Percentiles rank a stretch among this genome's conserved stretches.
phyloP scores from a whole-genome alignment of 768 basidiomycete genomes.

The Galerina marginata region DNA sequence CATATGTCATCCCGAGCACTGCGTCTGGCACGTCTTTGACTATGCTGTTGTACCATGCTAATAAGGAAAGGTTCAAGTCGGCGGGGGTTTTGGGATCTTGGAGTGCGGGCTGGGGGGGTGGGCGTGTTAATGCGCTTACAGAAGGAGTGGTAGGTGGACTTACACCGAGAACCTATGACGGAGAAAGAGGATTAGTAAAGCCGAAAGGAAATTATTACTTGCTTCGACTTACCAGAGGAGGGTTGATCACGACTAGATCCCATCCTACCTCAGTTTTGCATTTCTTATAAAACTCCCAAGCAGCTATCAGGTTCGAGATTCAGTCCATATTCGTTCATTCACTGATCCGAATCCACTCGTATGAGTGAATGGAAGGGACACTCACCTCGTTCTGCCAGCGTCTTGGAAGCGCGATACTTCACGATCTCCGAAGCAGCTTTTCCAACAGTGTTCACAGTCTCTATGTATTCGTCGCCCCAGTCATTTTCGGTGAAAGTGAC shows the following conservation, averaged over 20 bases:
- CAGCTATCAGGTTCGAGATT: constrained; percentile 33
- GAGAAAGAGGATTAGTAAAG: not conserved
- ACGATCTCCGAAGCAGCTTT: constrained; percentile 33
- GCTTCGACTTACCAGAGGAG: constrained; percentile 38
- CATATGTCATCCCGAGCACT: constrained; percentile 3
- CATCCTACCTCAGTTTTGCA: constrained; percentile 49
- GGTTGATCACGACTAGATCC: constrained; percentile 59
- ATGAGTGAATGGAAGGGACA: not conserved
- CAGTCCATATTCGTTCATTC: not conserved
- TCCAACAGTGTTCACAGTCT: constrained; percentile 52
- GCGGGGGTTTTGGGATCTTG: constrained; percentile 3
- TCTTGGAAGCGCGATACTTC: constrained; percentile 72
- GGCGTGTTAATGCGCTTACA: not conserved
- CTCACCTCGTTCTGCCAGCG: constrained; percentile 64
- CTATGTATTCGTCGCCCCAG: constrained; percentile 64
- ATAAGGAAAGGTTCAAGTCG: constrained; percentile 7
- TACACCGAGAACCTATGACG: constrained; percentile 11
- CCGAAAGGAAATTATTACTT: not conserved
- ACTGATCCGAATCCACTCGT: too few relatives aligned
- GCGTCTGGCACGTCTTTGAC: constrained; percentile 35
- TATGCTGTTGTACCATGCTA: constrained; percentile 4
- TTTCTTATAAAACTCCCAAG: constrained; percentile 46
- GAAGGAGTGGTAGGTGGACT: not conserved
- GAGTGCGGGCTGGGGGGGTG: constrained; percentile 9
- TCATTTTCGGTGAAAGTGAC: constrained; percentile 56